phyloP scores from a whole-genome alignment of 1,139 yeast species.

The Blastobotrys serpentis region DNA sequence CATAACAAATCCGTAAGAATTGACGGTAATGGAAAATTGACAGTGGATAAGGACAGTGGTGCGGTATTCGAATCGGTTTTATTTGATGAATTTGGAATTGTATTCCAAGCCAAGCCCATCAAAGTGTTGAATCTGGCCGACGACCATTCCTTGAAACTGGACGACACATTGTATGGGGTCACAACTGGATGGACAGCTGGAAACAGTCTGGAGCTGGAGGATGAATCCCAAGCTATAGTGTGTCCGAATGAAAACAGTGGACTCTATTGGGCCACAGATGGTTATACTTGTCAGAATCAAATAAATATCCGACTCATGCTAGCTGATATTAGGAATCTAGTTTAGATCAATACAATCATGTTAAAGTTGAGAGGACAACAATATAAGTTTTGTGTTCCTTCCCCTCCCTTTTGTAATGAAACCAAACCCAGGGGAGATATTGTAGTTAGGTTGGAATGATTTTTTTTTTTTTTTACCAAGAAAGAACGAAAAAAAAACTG shows the following conservation, averaged over 20 bases:
- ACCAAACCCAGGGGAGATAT: no score
- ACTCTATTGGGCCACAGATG: conserved; percentile 22
- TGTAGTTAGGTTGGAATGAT: no score
- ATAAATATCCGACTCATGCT: conserved; percentile 16
- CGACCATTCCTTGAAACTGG: conserved; percentile 21
- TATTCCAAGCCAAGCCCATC: conserved; percentile 33
- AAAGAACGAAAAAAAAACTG: no score
- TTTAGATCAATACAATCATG: no score
- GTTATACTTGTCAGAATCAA: conserved; percentile 18
- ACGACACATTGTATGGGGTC: conserved; percentile 22
- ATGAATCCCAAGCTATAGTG: conserved; percentile 5
- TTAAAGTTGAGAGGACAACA: background rate
- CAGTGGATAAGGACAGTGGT: conserved; percentile 20
- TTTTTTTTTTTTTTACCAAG: no score
- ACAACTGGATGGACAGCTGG: conserved; percentile 26
- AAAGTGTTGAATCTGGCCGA: conserved; percentile 26
- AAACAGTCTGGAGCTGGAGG: conserved; percentile 16
- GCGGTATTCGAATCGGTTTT: conserved; percentile 29
- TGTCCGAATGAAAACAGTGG: conserved; percentile 7
- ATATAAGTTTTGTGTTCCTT: no score
- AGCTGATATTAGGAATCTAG: background rate
- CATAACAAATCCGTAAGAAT: conserved; percentile 29
- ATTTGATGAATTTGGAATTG: conserved; percentile 29
- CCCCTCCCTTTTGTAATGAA: no score
- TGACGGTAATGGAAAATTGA: conserved; percentile 29